These are phyloP conservation scores for Magnolia kwangsiensis DNA, from an alignment of 164 flowering plant species.

Conservation along the genomic window DNA sequence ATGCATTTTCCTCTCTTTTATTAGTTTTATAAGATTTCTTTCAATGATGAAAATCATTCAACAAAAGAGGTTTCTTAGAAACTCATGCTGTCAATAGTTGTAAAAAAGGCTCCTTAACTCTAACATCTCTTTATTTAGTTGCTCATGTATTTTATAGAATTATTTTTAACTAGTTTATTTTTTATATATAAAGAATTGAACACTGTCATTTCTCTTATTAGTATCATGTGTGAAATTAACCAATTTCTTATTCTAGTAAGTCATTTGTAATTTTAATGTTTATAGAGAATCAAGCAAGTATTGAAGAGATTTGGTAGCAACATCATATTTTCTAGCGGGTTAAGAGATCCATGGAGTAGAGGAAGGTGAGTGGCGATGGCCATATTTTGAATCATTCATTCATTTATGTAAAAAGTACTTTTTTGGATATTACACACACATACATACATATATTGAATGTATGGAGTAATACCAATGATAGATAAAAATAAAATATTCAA, in stretches of 20 bases:
- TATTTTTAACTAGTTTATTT: background rate
- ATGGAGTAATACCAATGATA: too few species aligned
- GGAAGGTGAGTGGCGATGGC: conserved; percentile 37
- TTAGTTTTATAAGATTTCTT: too few species aligned
- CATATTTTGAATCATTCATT: background rate
- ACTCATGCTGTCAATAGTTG: too few species aligned
- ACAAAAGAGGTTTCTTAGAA: too few species aligned
- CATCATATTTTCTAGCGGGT: conserved; percentile 58
- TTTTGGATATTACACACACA: too few species aligned
- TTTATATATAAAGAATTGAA: background rate
- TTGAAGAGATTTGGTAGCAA: conserved; percentile 54
- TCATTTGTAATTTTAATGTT: background rate
- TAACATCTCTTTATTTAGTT: too few species aligned
- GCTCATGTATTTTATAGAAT: too few species aligned
- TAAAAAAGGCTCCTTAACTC: too few species aligned
- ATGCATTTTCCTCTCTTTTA: background rate
- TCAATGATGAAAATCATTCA: too few species aligned
- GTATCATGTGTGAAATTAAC: background rate
- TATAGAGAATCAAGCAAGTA: conserved; percentile 40
- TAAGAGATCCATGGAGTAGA: conserved; percentile 74
- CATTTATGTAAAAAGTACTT: too few species aligned
- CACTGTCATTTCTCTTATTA: background rate
- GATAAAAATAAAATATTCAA: too few species aligned
- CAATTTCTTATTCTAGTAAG: background rate
- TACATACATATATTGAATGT: too few species aligned